phyloP scores from a whole-genome alignment of 2,329 filamentous ascomycete genomes.

The Penicillium sp. region DNA sequence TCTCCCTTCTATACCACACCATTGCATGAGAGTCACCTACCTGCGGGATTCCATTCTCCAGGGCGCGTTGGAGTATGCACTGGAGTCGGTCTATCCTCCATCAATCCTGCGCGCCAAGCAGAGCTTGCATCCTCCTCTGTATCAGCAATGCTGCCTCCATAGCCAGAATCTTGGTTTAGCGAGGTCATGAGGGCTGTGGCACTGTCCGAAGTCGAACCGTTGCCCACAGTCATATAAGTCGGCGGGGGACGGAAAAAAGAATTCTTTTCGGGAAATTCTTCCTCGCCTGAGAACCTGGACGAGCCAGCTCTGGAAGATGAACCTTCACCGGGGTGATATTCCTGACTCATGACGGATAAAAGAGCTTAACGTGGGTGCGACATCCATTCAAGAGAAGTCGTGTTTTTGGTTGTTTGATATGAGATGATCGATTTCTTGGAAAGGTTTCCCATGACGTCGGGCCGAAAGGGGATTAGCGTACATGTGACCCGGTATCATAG shows the following conservation, averaged over 20 bases:
- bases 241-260: constrained; percentile 46
- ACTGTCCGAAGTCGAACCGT: constrained; percentile 75
- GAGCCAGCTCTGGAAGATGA: constrained; percentile 37
- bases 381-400: constrained; percentile 15
- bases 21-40: constrained; percentile 22
- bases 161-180: constrained; percentile 85
- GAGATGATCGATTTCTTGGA: constrained; percentile 21
- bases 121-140: constrained; percentile 43
- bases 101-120: constrained; percentile 56
- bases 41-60: constrained; percentile 49
- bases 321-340: constrained; percentile 38
- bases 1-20: background rate
- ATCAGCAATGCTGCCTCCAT: constrained; percentile 74
- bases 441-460: constrained; percentile 18
- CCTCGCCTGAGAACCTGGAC: constrained; percentile 30
- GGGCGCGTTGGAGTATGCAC: constrained; percentile 52
- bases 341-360: constrained; percentile 42
- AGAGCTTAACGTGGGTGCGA: constrained; percentile 8
- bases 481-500: constrained; percentile 26
- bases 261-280: constrained; percentile 25
- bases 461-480: constrained; percentile 24
- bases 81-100: constrained; percentile 58
- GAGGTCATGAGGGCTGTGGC: constrained; percentile 77
- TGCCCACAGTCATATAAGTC: constrained; percentile 84
- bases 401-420: constrained; percentile 14